Conservation (phyloP, 495 filamentous ascomycete species). For the Aspergillus sclerotiicarbonarius region DNA sequence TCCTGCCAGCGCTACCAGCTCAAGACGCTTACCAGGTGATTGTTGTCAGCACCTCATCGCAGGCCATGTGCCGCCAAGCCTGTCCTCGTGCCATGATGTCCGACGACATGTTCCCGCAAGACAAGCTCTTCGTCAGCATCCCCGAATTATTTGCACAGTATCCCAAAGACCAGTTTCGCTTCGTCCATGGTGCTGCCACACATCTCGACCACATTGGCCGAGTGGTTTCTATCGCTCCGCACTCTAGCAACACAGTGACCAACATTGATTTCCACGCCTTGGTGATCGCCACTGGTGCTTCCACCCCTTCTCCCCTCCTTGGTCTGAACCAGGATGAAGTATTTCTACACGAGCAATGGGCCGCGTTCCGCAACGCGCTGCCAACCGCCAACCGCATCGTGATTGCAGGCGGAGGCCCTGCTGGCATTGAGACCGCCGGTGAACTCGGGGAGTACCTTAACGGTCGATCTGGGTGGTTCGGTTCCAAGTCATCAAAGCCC, state of each 20-base stretch:
- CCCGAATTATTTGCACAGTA: slow-evolving; percentile 42
- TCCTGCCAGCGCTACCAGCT: slow-evolving; percentile 38
- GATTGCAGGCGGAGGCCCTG: slow-evolving; percentile 42
- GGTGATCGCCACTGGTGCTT: slow-evolving; percentile 40
- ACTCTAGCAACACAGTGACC: slow-evolving; percentile 9
- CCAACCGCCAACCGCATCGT: slow-evolving; percentile 41
- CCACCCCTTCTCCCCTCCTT: slow-evolving; percentile 32
- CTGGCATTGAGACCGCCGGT: slow-evolving; percentile 49
- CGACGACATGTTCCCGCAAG: slow-evolving; percentile 39
- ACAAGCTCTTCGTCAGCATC: slow-evolving; percentile 49
- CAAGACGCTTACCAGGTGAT: slow-evolving; percentile 30
- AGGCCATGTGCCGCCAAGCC: slow-evolving; percentile 46
- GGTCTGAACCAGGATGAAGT: slow-evolving; percentile 19
- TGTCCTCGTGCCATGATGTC: slow-evolving; percentile 47
- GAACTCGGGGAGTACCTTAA: slow-evolving; percentile 52
- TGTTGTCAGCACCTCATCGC: slow-evolving; percentile 41
- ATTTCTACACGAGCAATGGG: slow-evolving; percentile 25
- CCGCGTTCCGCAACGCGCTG: slow-evolving; percentile 37
- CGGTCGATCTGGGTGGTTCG: slow-evolving; percentile 32
- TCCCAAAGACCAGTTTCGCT: slow-evolving; percentile 25
- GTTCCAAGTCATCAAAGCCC: slow-evolving; percentile 24
- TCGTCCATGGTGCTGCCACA: slow-evolving; percentile 38
- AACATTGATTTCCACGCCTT: slow-evolving; percentile 41
- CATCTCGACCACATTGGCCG: slow-evolving; percentile 30
- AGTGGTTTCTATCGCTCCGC: slow-evolving; percentile 28